Evolutionary conservation across 306 rosid genomes (phyloP), one percentile per base, ranked within the genome.

Genomic region (Cucumis melo): DNA sequence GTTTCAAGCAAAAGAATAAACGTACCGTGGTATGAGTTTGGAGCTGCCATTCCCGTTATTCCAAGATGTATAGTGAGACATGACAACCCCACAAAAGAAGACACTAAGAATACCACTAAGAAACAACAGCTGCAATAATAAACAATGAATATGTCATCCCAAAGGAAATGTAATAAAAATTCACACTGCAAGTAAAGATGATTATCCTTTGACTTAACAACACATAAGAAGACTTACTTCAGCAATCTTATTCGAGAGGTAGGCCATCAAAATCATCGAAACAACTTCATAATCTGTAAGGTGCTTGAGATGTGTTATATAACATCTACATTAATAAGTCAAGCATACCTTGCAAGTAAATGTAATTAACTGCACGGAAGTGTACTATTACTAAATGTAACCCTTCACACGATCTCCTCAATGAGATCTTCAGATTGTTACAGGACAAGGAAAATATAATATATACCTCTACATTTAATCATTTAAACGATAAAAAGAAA

Each of bases 201-300:
- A 1, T 42, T 9, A 13, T 67, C 32, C 23, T 67, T 67, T 66
- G 32, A 41, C 54, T 66, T 21, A 2, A 66, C 42, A 68, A 12
- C 8, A 20, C 56, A 71, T 23, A 71, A 10, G 36, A 48, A 71
- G 21, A 76, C 71, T 44, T 80, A 91, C 98, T 93, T 92, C 98
- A 15, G 96, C 96, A 20, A 85, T 57, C 96, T 89, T 84, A 78
- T 92, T 89, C 42, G 98, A 87, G 57, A 90, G 83, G 86, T 92
- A 92, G 54, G 98, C 89, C 96, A 92, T 86, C 66, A 92, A 85
- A 89, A 92, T 92, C 98, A 92, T 92, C 64, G 91, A 87, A 41
- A 96, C 98, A 64, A 90, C 90, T 84, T 92, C 98, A 55, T 90
- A 92, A 63, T 90, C 92, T 19, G 96, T 89, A 17, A 96, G 90